A percentile compares a stretch with the other conserved stretches of the same genome.
Evolutionary conservation across 257 asterid genomes (phyloP).

Genomic region (Nicotiana tabacum): DNA sequence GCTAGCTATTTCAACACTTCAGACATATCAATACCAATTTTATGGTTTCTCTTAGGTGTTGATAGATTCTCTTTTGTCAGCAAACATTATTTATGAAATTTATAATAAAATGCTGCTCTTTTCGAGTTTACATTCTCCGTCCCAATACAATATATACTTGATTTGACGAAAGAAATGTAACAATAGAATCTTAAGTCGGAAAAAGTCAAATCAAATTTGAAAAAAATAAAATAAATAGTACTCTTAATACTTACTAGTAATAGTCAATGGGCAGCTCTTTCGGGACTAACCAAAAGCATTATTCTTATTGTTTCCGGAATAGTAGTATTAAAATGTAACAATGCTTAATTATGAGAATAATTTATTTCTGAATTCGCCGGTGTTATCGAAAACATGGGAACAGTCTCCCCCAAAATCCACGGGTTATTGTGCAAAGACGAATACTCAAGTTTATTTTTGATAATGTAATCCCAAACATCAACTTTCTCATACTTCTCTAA

Average conservation of each 20-base stretch:
- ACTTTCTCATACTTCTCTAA: neutral
- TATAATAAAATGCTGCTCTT: neutral
- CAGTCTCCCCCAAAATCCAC: neutral
- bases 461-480: neutral
- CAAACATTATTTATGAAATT: neutral
- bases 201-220: too few relatives aligned
- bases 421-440: neutral
- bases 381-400: slow-evolving; percentile 2
- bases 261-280: too few relatives aligned
- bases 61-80: neutral
- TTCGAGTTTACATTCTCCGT: too few relatives aligned
- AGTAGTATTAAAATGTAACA: neutral
- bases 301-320: too few relatives aligned
- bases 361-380: neutral
- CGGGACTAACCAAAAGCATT: neutral
- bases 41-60: neutral
- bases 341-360: neutral
- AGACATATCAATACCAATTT: neutral
- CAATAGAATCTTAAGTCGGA: neutral
- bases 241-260: too few relatives aligned
- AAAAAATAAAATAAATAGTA: too few relatives aligned
- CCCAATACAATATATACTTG: too few relatives aligned
- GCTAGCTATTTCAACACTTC: neutral
- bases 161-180: neutral
- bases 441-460: neutral